Evolutionary conservation across 208 protist genomes (phyloP), one percentile per base, ranked within the genome.

Genomic region (Wallacemonas collosoma): DNA sequence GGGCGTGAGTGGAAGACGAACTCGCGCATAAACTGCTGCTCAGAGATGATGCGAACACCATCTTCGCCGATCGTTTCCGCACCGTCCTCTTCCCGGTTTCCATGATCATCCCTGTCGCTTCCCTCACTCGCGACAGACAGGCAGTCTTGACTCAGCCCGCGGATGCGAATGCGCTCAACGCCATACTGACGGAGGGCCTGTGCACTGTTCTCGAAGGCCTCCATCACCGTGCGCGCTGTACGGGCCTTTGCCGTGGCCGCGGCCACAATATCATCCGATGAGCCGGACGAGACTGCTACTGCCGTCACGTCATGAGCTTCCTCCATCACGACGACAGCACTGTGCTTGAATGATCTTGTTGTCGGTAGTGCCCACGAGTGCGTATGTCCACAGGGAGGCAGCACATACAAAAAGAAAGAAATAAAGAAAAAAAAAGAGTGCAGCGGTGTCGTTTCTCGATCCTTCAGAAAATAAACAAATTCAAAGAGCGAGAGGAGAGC

Each of bases 1-100:
- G 91, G 91, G 1, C 88, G 84, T 1, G 82, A 90, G 66, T 90
- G 87, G 53, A 93, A 93, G 12, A 96, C 89, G 78, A 88, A 96
- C 68, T 93, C 84, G 41, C 86, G 81, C 87, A 93, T 91, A 63
- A 96, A 96, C 50, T 92, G 77, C 69, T 90, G 78, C 73, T 93
- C 84, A 17, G 82, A 90, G 2, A 94, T 61, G 14, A 78, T 74
- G 9, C 85, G 81, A 6, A 82, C 47, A 2, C 62, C 56, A 41
- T 76, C 57, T 11, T 54, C 58, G 51, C 72, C 55, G 7, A 58
- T 39, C 50, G 61, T 54, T 35, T 55, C 61, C 48, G 43, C 15
- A 12, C 58, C 57, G 12, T 66, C 45, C 51, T 70, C 14, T 55
- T 61, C 3, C 51, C 50, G 5, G 4, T 15, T 38, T 26, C 36